These are phyloP conservation scores for Marsdenia floribunda DNA, from an alignment of 257 asterid genomes.

Conservation along the genomic window DNA sequence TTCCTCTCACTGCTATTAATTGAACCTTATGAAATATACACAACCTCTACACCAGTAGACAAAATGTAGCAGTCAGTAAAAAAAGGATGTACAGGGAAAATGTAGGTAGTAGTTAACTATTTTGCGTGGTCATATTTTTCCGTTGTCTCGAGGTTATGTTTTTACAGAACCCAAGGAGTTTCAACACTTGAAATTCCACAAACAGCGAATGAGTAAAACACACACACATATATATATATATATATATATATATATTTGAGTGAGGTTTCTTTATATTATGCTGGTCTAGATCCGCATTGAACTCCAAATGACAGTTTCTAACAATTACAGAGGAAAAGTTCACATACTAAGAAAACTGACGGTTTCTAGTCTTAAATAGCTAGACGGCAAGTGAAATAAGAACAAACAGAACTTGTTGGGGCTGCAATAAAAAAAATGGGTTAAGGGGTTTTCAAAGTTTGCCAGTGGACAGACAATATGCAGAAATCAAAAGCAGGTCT, in stretches of 20 bases:
- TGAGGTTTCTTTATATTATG: not conserved
- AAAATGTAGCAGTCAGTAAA: not conserved
- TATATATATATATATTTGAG: not conserved
- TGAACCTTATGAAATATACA: not conserved
- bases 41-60: not conserved
- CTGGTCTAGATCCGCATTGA: no score
- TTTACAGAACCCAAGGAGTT: not conserved
- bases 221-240: no score
- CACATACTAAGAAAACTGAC: no score
- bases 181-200: constrained; percentile 7
- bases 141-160: not conserved
- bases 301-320: no score
- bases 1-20: constrained; percentile 61
- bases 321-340: no score
- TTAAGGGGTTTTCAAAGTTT: no score
- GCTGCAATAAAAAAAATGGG: no score
- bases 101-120: constrained; percentile 20
- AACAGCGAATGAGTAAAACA: not conserved
- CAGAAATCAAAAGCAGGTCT: not conserved
- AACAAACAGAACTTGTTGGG: no score
- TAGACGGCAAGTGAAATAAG: no score
- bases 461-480: not conserved
- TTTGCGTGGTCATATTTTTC: constrained; percentile 7
- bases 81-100: not conserved
- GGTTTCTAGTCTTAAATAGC: not conserved